A percentile compares a stretch with the other conserved stretches of the same genome.
Evolutionary conservation across 1,284 basidiomycete species (phyloP).

Genomic region (Ustilago nuda): DNA sequence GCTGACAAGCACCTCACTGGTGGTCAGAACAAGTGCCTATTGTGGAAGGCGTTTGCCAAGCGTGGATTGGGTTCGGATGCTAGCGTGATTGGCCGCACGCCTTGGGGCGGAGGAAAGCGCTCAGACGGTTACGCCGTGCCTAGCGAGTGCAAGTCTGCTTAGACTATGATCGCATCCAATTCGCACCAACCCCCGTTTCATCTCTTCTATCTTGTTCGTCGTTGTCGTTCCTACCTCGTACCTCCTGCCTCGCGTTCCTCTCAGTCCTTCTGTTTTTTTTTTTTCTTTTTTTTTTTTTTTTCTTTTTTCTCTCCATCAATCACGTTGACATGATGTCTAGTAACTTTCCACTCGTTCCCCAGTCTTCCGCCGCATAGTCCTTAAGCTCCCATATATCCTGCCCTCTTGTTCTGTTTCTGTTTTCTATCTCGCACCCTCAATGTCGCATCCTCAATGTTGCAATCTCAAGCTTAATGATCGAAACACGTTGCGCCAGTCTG

Average conservation of each 20-base stretch:
- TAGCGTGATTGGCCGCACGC: constrained; percentile 75
- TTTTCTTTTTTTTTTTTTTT: not conserved
- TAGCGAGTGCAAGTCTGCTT: constrained; percentile 65
- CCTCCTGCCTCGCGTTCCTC: not conserved
- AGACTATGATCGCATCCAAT: not conserved
- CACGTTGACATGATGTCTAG: not conserved
- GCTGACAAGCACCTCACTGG: constrained; percentile 91
- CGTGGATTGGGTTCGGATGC: constrained; percentile 75
- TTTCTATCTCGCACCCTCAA: not conserved
- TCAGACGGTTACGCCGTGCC: constrained; percentile 72
- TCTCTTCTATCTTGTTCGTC: not conserved
- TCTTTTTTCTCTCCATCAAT: not conserved
- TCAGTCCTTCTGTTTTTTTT: not conserved
- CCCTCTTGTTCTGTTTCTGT: not conserved
- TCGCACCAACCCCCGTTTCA: not conserved
- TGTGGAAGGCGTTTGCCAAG: constrained; percentile 87
- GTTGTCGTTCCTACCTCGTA: not conserved
- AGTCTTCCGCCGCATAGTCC: not conserved
- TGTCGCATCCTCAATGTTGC: not conserved
- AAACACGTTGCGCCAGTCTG: too few species aligned
- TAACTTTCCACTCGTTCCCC: not conserved
- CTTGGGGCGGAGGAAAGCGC: constrained; percentile 90
- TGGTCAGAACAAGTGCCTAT: constrained; percentile 89
- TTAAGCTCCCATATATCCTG: not conserved
- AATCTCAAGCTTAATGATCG: not conserved